phyloP scores from a whole-genome alignment of 2,329 filamentous ascomycete genomes.

The Sclerotinia borealis region DNA sequence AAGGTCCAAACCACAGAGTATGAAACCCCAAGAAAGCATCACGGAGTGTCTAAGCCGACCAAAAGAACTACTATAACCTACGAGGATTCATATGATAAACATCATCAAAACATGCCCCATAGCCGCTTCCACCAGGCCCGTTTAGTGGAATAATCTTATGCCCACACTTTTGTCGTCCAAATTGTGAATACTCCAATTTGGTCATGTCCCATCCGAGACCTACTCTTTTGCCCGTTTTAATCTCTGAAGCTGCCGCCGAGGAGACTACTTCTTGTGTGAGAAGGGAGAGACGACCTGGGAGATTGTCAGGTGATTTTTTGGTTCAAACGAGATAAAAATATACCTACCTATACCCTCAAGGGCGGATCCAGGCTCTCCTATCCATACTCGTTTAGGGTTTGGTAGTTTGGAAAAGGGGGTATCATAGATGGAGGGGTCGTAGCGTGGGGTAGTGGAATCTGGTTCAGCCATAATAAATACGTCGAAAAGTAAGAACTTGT shows the following conservation, averaged over 20 bases:
- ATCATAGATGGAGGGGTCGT: constrained; percentile 20
- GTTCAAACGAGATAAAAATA: neutral
- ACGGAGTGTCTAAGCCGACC: neutral
- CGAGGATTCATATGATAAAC: constrained; percentile 45
- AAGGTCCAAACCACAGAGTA: neutral
- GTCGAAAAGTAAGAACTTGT: neutral
- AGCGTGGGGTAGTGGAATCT: constrained; percentile 9
- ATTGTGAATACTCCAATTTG: constrained; percentile 49
- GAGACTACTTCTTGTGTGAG: constrained; percentile 48
- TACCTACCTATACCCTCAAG: constrained; percentile 20
- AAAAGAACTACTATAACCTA: constrained; percentile 16
- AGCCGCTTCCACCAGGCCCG: constrained; percentile 24
- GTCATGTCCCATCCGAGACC: constrained; percentile 50
- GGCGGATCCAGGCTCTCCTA: constrained; percentile 19
- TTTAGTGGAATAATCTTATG: constrained; percentile 46
- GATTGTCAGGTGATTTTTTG: neutral
- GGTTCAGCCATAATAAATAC: neutral
- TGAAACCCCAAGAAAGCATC: too few species aligned
- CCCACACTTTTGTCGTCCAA: constrained; percentile 44
- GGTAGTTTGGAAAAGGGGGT: constrained; percentile 21
- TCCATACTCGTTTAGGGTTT: constrained; percentile 23
- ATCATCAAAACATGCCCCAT: constrained; percentile 43
- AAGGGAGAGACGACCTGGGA: constrained; percentile 36
- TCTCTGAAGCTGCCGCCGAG: constrained; percentile 43
- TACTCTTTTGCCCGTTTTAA: constrained; percentile 45